Base-by-base conservation (phyloP, 2,329 filamentous ascomycete species). In the Fusarium continuum region DNA sequence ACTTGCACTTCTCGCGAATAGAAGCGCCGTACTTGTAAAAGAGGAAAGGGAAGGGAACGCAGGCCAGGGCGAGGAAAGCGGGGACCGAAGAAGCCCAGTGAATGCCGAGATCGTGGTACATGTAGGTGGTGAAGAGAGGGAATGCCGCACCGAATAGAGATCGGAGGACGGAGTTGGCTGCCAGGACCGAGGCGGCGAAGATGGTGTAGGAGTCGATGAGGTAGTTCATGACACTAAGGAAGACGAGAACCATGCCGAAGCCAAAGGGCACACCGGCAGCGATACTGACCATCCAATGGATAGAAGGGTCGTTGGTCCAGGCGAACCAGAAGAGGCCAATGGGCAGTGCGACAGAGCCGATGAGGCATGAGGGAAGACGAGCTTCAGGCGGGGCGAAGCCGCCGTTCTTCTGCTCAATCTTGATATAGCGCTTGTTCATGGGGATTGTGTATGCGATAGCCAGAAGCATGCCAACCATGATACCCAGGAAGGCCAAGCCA, bases 311-410 rank as follows among this genome's bases (percentile, higher is more conserved):
- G 55, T 83, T 84, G 0, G 84, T 87, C 85, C 85, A 88, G 1
- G 84, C 84, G 59, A 87, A 87, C 81, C 81, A 83, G 77, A 88
- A 86, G 2, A 87, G 74, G 0, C 84, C 64, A 1, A 67, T 45
- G 7, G 64, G 64, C 1, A 67, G 34, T 3, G 50, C 50, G 14
- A 67, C 38, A 2, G 60, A 61, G 0, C 64, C 55, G 26, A 67
- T 19, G 0, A 67, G 60, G 7, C 59, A 67, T 1, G 64, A 41
- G 2, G 62, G 57, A 2, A 65, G 62, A 41, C 62, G 62, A 22
- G 62, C 62, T n/a, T 65, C 62, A 4, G 62, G 62, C 0, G 62
- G 62, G 2, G 62, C 62, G 8, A 65, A 63, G n/a, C 62, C 62
- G 20, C 62, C 62, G 3, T 66, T 40, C 44, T 65, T 29, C n/a